phyloP scores from a whole-genome alignment of 805 yeast genomes.

The Yarrowia sp. region DNA sequence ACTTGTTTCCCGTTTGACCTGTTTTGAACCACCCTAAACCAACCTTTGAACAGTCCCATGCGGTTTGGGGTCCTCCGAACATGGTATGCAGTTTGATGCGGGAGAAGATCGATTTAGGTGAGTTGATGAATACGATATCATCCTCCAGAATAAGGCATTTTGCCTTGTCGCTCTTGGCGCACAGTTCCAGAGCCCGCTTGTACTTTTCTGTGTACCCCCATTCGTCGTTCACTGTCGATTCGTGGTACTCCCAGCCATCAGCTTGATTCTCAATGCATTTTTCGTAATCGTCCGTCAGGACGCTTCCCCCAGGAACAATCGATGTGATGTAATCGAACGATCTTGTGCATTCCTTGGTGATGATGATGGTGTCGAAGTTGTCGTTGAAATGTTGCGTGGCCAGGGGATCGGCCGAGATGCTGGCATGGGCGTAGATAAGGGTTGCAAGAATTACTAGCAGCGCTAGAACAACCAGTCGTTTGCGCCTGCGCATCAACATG shows the following conservation, averaged over 20 bases:
- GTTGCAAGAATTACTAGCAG: background rate
- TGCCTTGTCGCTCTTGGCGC: conserved; percentile 27
- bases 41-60: conserved; percentile 30
- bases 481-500: conserved; percentile 1
- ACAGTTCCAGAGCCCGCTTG: conserved; percentile 8
- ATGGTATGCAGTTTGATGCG: conserved; percentile 27
- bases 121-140: conserved; percentile 28
- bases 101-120: background rate
- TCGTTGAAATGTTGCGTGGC: background rate
- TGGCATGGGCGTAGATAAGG: background rate
- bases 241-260: background rate
- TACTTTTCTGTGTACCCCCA: conserved; percentile 16
- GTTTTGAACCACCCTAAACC: conserved; percentile 30
- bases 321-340: conserved; percentile 11
- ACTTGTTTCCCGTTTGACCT: conserved; percentile 30
- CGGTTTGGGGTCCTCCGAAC: conserved; percentile 27
- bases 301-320: background rate
- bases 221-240: background rate
- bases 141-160: conserved; percentile 30
- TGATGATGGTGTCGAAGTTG: conserved; percentile 10
- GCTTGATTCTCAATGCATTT: background rate
- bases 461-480: conserved; percentile 1
- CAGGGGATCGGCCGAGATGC: conserved; percentile 6
- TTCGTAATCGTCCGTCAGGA: background rate
- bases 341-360: conserved; percentile 15